phyloP scores from a whole-genome alignment of 164 flowering plant species.

The Liriodendron chinense region DNA sequence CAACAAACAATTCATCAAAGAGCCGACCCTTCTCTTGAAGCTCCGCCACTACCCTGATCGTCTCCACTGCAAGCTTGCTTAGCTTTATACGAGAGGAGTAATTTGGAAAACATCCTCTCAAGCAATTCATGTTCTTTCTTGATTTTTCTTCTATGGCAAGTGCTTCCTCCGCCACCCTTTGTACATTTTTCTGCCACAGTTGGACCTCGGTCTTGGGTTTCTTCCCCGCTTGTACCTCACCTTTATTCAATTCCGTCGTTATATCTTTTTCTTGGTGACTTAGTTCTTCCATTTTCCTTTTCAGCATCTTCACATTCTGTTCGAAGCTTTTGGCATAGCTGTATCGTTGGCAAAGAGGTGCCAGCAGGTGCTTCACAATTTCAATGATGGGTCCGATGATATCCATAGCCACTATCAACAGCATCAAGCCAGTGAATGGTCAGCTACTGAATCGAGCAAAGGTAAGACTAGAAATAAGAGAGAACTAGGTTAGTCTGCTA shows the following conservation, averaged over 20 bases:
- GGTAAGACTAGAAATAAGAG: not conserved
- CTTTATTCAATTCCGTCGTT: not conserved
- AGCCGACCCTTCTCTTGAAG: not conserved
- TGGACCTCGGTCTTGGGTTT: not conserved
- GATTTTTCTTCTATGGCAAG: not conserved
- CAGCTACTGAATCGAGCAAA: not conserved
- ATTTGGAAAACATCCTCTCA: not conserved
- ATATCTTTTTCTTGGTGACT: not conserved
- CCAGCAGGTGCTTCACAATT: not conserved
- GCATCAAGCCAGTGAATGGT: not conserved
- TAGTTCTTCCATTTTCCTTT: not conserved
- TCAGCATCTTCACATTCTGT: not conserved
- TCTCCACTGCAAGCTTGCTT: not conserved
- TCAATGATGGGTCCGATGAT: not conserved
- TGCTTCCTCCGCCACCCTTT: not conserved
- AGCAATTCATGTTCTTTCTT: not conserved
- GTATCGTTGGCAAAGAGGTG: not conserved
- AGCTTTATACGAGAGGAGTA: not conserved
- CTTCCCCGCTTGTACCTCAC: too few species aligned
- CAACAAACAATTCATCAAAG: not conserved
- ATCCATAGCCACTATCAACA: not conserved
- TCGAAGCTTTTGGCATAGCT: not conserved
- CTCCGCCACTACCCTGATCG: not conserved
- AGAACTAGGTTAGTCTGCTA: not conserved
- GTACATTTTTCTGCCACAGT: not conserved